Evolutionary conservation across 306 rosid genomes (phyloP).

Genomic region (Rosa persica): DNA sequence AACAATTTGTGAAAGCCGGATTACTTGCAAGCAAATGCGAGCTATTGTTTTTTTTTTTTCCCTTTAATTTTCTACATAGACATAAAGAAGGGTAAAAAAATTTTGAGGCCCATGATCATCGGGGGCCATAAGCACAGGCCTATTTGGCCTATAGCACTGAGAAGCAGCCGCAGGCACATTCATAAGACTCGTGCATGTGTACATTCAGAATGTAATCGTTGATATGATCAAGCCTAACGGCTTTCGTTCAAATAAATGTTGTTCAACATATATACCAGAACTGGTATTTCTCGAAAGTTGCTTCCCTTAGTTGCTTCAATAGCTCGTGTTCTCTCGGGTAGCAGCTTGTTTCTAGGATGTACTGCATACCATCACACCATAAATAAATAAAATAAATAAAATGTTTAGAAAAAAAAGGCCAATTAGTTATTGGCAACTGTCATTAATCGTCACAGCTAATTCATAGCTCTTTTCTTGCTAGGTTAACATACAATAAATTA

Average conservation of each 20-base stretch:
- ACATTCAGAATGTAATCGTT: too few species aligned
- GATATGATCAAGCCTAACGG: background rate
- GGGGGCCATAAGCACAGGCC: too few species aligned
- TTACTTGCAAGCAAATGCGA: too few species aligned
- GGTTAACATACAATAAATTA: too few species aligned
- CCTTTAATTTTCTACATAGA: too few species aligned
- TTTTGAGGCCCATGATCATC: too few species aligned
- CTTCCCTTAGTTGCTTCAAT: slow-evolving; percentile 51
- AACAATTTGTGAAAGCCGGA: too few species aligned
- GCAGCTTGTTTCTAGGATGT: slow-evolving; percentile 43
- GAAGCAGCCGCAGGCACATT: slow-evolving; percentile 38
- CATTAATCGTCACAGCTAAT: background rate
- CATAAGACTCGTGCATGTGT: slow-evolving; percentile 43
- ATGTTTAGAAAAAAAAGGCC: too few species aligned
- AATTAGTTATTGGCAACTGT: too few species aligned
- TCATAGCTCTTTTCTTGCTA: background rate
- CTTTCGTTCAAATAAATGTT: background rate
- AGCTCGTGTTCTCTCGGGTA: slow-evolving; percentile 55
- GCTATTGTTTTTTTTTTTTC: too few species aligned
- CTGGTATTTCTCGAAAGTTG: slow-evolving; percentile 35
- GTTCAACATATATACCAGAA: background rate
- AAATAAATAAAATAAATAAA: too few species aligned
- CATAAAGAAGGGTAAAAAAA: too few species aligned
- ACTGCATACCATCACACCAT: slow-evolving; percentile 29
- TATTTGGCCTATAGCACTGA: background rate